Conservation (phyloP, 176 grass and related monocot species). For the Musa beccarii region DNA sequence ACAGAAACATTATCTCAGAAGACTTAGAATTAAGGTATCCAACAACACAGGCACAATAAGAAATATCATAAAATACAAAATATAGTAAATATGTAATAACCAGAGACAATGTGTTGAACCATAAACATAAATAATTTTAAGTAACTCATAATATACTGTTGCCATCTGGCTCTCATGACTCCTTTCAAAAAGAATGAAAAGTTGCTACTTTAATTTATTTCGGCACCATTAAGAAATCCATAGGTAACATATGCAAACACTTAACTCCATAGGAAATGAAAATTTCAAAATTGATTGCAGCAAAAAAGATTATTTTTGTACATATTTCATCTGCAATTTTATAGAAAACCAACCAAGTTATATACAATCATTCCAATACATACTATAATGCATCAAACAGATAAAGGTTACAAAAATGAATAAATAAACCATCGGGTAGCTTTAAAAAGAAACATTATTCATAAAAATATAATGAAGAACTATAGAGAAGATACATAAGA, state of each 20-base stretch:
- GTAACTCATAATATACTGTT: too few species aligned
- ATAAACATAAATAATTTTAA: too few species aligned
- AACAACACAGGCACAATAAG: not conserved
- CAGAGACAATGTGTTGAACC: not conserved
- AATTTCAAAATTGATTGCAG: not conserved
- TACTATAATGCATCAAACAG: not conserved
- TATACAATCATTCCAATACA: not conserved
- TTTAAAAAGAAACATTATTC: not conserved
- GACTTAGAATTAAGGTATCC: not conserved
- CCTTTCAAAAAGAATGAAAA: too few species aligned
- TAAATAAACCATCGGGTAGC: not conserved
- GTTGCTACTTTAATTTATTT: too few species aligned
- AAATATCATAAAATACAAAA: too few species aligned
- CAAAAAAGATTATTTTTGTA: not conserved
- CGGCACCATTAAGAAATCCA: not conserved
- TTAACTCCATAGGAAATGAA: not conserved
- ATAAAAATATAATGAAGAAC: not conserved
- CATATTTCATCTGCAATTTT: not conserved
- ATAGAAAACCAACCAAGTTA: not conserved
- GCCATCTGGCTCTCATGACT: too few species aligned
- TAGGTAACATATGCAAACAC: not conserved
- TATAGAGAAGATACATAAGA: too few species aligned
- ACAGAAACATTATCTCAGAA: conserved; percentile 4
- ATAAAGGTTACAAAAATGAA: not conserved
- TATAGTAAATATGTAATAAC: not conserved